phyloP scores from a whole-genome alignment of 2,329 filamentous ascomycete genomes.

The Aspergillus sp. region DNA sequence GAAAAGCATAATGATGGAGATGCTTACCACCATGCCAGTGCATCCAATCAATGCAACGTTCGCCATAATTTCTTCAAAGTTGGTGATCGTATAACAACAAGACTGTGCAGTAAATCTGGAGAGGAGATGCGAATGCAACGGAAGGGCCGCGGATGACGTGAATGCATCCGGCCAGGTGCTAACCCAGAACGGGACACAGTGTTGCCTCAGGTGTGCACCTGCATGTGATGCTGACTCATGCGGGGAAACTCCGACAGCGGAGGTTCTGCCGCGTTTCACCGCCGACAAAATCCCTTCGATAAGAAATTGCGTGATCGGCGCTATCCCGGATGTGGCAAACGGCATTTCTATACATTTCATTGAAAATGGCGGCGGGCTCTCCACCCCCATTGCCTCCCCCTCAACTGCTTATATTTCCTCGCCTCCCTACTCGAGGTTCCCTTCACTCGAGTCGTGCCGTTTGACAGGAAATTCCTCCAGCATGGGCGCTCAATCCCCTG shows the following conservation, averaged over 20 bases:
- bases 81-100: background rate
- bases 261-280: slow-evolving; percentile 17
- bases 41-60: slow-evolving; percentile 46
- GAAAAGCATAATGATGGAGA: background rate
- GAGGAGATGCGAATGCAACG: too few relatives aligned
- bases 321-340: slow-evolving; percentile 31
- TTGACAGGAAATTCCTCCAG: slow-evolving; percentile 25
- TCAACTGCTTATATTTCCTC: slow-evolving; percentile 22
- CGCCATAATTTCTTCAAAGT: slow-evolving; percentile 35
- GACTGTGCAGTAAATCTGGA: too few relatives aligned
- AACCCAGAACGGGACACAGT: background rate
- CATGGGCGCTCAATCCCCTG: slow-evolving; percentile 39
- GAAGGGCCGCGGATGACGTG: slow-evolving; percentile 1
- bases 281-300: slow-evolving; percentile 18
- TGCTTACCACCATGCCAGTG: slow-evolving; percentile 52
- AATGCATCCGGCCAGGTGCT: background rate
- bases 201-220: slow-evolving; percentile 9
- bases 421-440: slow-evolving; percentile 26
- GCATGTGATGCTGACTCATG: slow-evolving; percentile 16
- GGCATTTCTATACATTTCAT: slow-evolving; percentile 26
- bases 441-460: slow-evolving; percentile 21
- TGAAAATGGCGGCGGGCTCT: slow-evolving; percentile 13
- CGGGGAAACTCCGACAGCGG: slow-evolving; percentile 19
- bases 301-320: slow-evolving; percentile 38
- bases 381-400: slow-evolving; percentile 16